These are phyloP conservation scores for Cutaneotrichosporon mucoides DNA, from an alignment of 1,284 basidiomycete species.

Conservation along the genomic window DNA sequence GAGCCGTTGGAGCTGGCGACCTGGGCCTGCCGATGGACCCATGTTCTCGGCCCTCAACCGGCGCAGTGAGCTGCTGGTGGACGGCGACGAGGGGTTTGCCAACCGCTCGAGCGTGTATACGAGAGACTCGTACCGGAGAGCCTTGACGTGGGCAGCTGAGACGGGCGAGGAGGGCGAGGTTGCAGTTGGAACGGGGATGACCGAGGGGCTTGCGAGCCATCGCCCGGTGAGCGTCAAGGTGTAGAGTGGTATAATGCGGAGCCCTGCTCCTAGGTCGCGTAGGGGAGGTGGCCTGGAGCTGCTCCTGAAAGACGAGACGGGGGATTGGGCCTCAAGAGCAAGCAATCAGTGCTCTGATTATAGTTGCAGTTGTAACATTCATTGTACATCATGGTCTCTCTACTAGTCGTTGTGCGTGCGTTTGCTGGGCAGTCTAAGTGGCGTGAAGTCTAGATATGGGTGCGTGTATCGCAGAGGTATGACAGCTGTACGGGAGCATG, in stretches of 20 bases:
- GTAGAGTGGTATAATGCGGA: not conserved
- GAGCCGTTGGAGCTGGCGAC: slow-evolving; percentile 37
- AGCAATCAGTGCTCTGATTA: not conserved
- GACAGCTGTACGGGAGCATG: too few species aligned
- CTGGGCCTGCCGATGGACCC: slow-evolving; percentile 3
- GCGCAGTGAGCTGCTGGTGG: not conserved
- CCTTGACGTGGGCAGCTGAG: slow-evolving; percentile 8
- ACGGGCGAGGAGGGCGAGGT: slow-evolving; percentile 3
- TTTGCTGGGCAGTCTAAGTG: too few species aligned
- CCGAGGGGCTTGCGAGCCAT: not conserved
- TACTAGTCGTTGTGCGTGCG: not conserved
- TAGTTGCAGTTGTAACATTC: slow-evolving; percentile 9
- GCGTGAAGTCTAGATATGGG: too few species aligned
- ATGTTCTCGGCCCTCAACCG: slow-evolving; percentile 9
- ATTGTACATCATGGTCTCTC: slow-evolving; percentile 11
- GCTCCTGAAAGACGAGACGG: too few species aligned
- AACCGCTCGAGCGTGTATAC: slow-evolving; percentile 12
- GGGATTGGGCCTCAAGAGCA: too few species aligned
- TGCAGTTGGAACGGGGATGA: not conserved
- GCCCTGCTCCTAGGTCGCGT: too few species aligned
- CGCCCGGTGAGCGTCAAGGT: slow-evolving; percentile 14
- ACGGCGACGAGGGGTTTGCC: not conserved
- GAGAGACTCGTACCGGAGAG: slow-evolving; percentile 14
- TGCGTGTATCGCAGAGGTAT: too few species aligned
- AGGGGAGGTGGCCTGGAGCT: too few species aligned